Conservation (phyloP, 768 basidiomycete genomes). For the Hericium alpestre region DNA sequence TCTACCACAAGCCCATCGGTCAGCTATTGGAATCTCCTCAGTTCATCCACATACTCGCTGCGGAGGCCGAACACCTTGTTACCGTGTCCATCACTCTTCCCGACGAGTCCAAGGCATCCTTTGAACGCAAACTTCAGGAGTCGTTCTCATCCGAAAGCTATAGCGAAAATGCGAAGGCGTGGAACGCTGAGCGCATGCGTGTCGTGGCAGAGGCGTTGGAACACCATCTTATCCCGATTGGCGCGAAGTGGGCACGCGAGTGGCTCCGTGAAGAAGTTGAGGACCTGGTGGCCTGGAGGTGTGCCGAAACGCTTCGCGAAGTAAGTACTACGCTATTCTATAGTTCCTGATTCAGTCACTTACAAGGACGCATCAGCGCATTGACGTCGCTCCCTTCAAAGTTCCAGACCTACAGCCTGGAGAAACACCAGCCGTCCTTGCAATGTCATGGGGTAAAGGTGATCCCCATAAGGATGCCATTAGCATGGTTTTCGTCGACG, state of each 20-base stretch:
- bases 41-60: constrained; percentile 83
- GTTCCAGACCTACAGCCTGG: constrained; percentile 56
- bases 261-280: constrained; percentile 86
- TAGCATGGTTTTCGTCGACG: constrained; percentile 74
- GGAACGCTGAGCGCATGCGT: constrained; percentile 79
- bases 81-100: constrained; percentile 63
- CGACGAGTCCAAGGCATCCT: constrained; percentile 45
- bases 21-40: constrained; percentile 65
- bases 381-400: constrained; percentile 71
- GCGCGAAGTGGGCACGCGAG: constrained; percentile 81
- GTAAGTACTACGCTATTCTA: constrained; percentile 34
- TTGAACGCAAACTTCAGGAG: constrained; percentile 67
- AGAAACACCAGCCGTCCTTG: constrained; percentile 69
- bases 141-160: constrained; percentile 80
- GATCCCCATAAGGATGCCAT: constrained; percentile 89
- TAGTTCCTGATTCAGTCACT: no score
- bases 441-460: constrained; percentile 91
- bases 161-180: constrained; percentile 75
- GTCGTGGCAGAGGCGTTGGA: constrained; percentile 73
- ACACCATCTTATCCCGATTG: constrained; percentile 74
- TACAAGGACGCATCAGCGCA: constrained; percentile 37
- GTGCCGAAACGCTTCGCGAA: constrained; percentile 56
- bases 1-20: constrained; percentile 62
- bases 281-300: constrained; percentile 62
- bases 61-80: constrained; percentile 83